These are phyloP conservation scores for Pyracantha coccinea DNA, from an alignment of 331 rosid species.

Conservation along the genomic window DNA sequence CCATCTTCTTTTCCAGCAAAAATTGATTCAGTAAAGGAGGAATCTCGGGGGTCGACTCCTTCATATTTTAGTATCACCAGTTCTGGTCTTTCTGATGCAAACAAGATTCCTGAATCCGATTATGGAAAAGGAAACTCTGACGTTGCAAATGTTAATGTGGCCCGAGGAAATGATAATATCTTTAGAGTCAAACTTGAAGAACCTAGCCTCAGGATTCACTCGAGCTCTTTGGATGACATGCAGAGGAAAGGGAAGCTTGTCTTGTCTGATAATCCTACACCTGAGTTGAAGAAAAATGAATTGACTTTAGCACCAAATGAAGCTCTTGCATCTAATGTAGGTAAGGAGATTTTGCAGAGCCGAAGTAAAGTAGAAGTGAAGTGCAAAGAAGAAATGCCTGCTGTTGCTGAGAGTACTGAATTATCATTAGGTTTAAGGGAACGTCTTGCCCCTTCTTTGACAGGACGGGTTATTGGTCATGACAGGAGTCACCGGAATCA, in stretches of 20 bases:
- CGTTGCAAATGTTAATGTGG: conserved; percentile 20
- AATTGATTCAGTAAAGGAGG: conserved; percentile 31
- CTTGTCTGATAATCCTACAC: conserved; percentile 12
- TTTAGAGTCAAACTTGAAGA: conserved; percentile 41
- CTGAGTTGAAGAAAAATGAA: conserved; percentile 26
- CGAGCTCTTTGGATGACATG: conserved; percentile 26
- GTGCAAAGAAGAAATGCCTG: conserved; percentile 26
- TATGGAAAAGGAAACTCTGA: conserved; percentile 32
- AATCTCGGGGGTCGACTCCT: conserved; percentile 42
- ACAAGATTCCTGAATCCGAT: conserved; percentile 29
- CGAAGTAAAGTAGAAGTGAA: conserved; percentile 22
- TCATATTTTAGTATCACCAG: conserved; percentile 29
- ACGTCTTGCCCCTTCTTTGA: conserved; percentile 25
- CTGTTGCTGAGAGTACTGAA: conserved; percentile 29
- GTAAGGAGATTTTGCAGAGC: conserved; percentile 20
- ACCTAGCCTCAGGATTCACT: conserved; percentile 13
- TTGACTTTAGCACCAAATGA: conserved; percentile 39
- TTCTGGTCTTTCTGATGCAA: conserved; percentile 34
- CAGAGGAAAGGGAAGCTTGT: conserved; percentile 28
- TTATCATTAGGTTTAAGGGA: conserved; percentile 42
- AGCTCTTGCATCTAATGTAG: conserved; percentile 31
- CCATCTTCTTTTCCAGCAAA: conserved; percentile 21
- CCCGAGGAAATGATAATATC: conserved; percentile 19
- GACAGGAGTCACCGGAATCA: conserved; percentile 11
- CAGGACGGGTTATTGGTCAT: conserved; percentile 11